Evolutionary conservation across 192 early-diverging fungal genomes (phyloP).

Genomic region (Lobosporangium transversale): DNA sequence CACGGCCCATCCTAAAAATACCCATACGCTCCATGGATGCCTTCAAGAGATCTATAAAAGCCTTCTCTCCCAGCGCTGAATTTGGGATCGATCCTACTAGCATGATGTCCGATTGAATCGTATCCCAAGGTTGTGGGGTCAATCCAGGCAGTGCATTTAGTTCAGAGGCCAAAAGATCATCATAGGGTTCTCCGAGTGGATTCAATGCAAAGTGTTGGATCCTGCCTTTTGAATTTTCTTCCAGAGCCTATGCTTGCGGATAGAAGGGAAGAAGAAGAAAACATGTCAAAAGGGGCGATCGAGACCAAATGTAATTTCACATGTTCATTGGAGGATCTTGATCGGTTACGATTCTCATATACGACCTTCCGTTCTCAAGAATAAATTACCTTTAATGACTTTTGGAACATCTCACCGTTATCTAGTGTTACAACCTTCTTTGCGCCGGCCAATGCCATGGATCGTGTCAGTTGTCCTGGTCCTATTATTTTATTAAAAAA

Average conservation of each 20-base stretch:
- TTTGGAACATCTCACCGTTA: constrained; percentile 11
- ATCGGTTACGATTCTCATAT: too few relatives aligned
- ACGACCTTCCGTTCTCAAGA: neutral
- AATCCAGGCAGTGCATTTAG: constrained; percentile 8
- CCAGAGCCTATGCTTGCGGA: constrained; percentile 9
- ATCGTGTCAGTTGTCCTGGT: constrained; percentile 41
- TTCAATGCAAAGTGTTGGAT: constrained; percentile 19
- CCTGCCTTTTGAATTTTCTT: constrained; percentile 17
- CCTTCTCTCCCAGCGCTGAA: constrained; percentile 31
- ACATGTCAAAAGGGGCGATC: too few relatives aligned
- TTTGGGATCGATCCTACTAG: constrained; percentile 38
- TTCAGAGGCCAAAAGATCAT: constrained; percentile 17
- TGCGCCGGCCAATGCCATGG: constrained; percentile 41
- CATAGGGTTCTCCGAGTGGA: constrained; percentile 13
- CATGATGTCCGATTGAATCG: constrained; percentile 23
- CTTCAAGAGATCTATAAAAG: constrained; percentile 15
- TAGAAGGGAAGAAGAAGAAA: neutral
- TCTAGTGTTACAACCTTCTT: constrained; percentile 39
- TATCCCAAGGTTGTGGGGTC: constrained; percentile 27
- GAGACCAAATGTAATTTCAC: too few relatives aligned
- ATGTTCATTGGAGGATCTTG: too few relatives aligned
- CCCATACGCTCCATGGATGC: constrained; percentile 35
- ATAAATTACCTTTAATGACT: constrained; percentile 19
- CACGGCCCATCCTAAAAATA: constrained; percentile 27
- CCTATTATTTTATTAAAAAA: constrained; percentile 8